These are phyloP conservation scores for Dactylellina parvicollis DNA, from an alignment of 2,329 filamentous ascomycete genomes.

Conservation along the genomic window DNA sequence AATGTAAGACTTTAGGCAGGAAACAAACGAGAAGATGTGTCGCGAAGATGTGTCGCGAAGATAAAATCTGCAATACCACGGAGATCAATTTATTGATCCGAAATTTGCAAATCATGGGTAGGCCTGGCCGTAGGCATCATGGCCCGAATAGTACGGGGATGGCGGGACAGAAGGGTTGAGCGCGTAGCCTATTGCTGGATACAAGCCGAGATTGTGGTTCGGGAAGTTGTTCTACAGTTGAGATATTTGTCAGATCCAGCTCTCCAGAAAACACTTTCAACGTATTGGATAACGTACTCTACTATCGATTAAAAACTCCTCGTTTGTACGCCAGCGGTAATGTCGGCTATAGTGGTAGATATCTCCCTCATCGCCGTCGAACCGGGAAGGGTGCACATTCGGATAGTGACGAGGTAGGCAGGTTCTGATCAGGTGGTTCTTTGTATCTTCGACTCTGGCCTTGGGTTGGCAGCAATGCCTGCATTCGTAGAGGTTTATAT, in stretches of 20 bases:
- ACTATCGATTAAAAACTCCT: conserved; percentile 38
- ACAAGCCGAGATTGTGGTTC: conserved; percentile 28
- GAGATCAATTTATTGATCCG: not conserved
- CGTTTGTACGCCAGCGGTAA: conserved; percentile 50
- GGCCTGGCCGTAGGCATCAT: conserved; percentile 7
- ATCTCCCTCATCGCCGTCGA: conserved; percentile 40
- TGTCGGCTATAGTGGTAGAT: conserved; percentile 47
- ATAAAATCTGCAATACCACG: too few relatives aligned
- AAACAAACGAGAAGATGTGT: too few relatives aligned
- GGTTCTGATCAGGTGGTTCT: conserved; percentile 43
- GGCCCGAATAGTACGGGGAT: not conserved
- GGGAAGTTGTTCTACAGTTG: conserved; percentile 21
- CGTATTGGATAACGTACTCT: conserved; percentile 7
- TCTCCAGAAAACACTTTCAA: not conserved
- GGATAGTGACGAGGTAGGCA: conserved; percentile 45
- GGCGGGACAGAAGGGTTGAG: conserved; percentile 3
- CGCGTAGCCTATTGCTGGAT: conserved; percentile 14
- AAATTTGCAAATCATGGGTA: not conserved
- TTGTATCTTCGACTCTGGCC: conserved; percentile 44
- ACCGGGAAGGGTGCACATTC: conserved; percentile 33
- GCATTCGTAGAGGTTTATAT: conserved; percentile 49
- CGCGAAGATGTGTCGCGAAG: too few relatives aligned
- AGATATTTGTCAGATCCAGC: not conserved
- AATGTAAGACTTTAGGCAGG: too few relatives aligned
- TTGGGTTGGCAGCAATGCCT: conserved; percentile 40